These are phyloP conservation scores for Phytophthora crassamura DNA, from an alignment of 352 stramenopile species.

Conservation along the genomic window DNA sequence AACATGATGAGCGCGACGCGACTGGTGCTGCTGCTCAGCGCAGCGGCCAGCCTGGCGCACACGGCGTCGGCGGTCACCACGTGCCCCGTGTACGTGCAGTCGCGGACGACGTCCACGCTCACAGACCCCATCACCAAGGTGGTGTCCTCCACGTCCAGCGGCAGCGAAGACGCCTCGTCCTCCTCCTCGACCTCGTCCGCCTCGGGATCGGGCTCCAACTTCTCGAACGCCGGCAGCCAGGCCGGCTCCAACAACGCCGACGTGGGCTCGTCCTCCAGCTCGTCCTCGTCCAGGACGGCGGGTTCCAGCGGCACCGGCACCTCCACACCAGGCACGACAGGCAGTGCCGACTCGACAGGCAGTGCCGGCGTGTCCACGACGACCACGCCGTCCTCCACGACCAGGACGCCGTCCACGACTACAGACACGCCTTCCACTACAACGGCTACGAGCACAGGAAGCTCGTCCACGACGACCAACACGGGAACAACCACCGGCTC, in stretches of 20 bases:
- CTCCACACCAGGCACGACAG: constrained; percentile 21
- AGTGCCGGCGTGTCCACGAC: constrained; percentile 22
- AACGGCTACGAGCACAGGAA: constrained; percentile 16
- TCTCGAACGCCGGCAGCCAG: constrained; percentile 25
- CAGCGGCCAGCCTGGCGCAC: constrained; percentile 35
- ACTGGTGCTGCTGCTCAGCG: constrained; percentile 38
- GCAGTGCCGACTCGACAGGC: constrained; percentile 22
- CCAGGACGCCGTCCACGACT: constrained; percentile 26
- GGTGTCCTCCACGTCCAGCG: constrained; percentile 34
- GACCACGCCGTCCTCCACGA: constrained; percentile 35
- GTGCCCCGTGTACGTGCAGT: constrained; percentile 73
- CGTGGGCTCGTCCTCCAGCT: constrained; percentile 30
- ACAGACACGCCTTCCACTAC: constrained; percentile 17
- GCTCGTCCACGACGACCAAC: constrained; percentile 30
- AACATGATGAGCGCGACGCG: constrained; percentile 24
- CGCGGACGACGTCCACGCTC: constrained; percentile 64
- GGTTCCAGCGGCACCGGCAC: constrained; percentile 32
- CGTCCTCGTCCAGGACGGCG: constrained; percentile 13
- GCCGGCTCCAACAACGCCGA: constrained; percentile 18
- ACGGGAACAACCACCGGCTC: constrained; percentile 27
- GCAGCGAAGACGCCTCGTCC: constrained; percentile 29
- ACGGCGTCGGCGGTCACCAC: constrained; percentile 42
- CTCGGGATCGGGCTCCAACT: constrained; percentile 27
- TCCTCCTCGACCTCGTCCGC: constrained; percentile 15
- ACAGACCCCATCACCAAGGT: constrained; percentile 60